Evolutionary conservation across 805 yeast species (phyloP).

Genomic region (Yarrowia deformans): DNA sequence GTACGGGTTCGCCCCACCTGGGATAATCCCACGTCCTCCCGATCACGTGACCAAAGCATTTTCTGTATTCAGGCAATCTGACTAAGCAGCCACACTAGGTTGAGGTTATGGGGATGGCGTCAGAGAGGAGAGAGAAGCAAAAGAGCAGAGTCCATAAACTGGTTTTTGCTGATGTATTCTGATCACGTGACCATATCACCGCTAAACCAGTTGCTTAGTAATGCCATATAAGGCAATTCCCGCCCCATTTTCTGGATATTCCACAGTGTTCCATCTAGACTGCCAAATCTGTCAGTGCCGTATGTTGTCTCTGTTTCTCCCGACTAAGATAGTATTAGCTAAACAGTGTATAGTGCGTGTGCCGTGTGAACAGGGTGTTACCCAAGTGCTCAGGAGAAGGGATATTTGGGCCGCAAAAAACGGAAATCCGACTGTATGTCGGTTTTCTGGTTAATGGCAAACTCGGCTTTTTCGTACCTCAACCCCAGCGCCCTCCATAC

Average conservation of each 20-base stretch:
- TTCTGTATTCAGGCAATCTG: too few relatives aligned
- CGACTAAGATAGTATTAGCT: not conserved
- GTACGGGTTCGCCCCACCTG: too few relatives aligned
- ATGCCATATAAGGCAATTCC: too few relatives aligned
- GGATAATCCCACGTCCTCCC: too few relatives aligned
- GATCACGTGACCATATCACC: not conserved
- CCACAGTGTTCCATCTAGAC: not conserved
- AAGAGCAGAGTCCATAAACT: not conserved
- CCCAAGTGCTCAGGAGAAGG: too few relatives aligned
- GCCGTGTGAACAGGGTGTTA: not conserved
- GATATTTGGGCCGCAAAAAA: not conserved
- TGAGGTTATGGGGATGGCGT: slow-evolving; percentile 3
- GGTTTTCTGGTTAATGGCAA: too few relatives aligned
- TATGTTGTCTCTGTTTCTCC: not conserved
- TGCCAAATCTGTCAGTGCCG: not conserved
- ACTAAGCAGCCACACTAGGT: slow-evolving; percentile 7
- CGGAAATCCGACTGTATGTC: too few relatives aligned
- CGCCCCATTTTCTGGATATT: too few relatives aligned
- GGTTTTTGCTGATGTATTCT: too few relatives aligned
- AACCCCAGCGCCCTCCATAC: not conserved
- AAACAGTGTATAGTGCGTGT: too few relatives aligned
- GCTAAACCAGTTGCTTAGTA: too few relatives aligned
- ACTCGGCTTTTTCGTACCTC: not conserved
- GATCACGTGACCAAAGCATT: too few relatives aligned
- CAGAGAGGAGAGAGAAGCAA: not conserved